Evolutionary conservation across 2,329 filamentous ascomycete genomes (phyloP), one percentile per base, ranked within the genome.

Genomic region (Phoma sp.): DNA sequence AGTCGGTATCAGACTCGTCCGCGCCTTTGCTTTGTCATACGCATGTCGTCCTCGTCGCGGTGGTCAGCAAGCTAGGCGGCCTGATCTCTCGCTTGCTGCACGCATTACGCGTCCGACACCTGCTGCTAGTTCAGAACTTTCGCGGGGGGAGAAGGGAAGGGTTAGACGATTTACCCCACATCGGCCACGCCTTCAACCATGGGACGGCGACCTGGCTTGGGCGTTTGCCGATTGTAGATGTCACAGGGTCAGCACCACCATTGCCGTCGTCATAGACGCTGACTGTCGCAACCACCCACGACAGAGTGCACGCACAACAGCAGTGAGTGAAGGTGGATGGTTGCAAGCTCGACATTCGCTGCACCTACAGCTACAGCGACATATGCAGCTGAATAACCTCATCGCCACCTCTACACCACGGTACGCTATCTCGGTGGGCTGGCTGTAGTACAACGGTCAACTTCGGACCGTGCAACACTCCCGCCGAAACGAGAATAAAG

Each of bases 131-230:
- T 46, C 37, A 46, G 24, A 52, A 39, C 22, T 10, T 25, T 58
- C 44, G 57, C 54, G 50, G 19, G 52, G 40, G 35, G 22, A 31
- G 38, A 31, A 45, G 53, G 53, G 46, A 58, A 58, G 43, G 44
- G 52, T 53, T 54, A 58, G 45, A 55, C 50, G 55, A 55, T 32
- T 40, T 51, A 60, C 65, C 60, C 62, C 63, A 68, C 65, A 62
- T 60, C 55, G 53, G 25, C 55, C 55, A 49, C 36, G 41, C 19
- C 55, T 22, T 40, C 29, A 50, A 62, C 62, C 63, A 65, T 59
- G 62, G 63, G 43, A 62, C 65, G 48, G 46, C 48, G 39, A 43
- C 43, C 49, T 56, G 52, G 55, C 48, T 60, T 62, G 56, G 65
- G 21, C 58, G 45, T 61, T 43, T 61, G 55, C 62, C 60, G 58